phyloP scores from a whole-genome alignment of 257 asterid genomes.

The Rehmannia glutinosa region DNA sequence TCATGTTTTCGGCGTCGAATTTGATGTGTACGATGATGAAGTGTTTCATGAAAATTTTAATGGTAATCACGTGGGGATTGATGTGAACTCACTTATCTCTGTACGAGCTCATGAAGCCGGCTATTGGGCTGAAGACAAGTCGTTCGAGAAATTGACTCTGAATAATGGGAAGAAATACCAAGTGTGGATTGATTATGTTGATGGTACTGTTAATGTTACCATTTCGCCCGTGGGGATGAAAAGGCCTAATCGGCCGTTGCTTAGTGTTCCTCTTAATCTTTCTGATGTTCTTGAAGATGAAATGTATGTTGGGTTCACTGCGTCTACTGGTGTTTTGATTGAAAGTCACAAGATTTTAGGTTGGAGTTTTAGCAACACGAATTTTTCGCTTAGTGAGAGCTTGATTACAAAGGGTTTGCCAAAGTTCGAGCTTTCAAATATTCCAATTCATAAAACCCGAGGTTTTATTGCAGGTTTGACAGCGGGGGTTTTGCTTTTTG shows the following conservation, averaged over 20 bases:
- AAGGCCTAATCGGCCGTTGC: too few relatives aligned
- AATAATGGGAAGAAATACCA: too few relatives aligned
- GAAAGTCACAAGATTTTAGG: conserved; percentile 30
- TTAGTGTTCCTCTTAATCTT: too few relatives aligned
- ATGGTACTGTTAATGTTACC: too few relatives aligned
- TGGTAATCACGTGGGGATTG: conserved; percentile 41
- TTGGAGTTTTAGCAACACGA: too few relatives aligned
- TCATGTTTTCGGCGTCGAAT: conserved; percentile 43
- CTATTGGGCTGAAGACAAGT: conserved; percentile 32
- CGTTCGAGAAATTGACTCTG: conserved; percentile 32
- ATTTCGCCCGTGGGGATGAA: too few relatives aligned
- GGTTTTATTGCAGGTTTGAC: not conserved
- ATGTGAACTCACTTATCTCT: conserved; percentile 41
- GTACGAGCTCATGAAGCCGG: conserved; percentile 35
- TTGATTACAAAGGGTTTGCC: not conserved
- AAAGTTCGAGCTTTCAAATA: not conserved
- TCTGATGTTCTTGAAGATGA: conserved; percentile 22
- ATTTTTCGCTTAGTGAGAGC: not conserved
- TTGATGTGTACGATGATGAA: conserved; percentile 39
- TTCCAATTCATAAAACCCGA: not conserved
- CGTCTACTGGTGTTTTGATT: conserved; percentile 28
- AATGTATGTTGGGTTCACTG: conserved; percentile 35
- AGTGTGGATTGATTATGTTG: too few relatives aligned
- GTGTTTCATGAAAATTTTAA: conserved; percentile 35
- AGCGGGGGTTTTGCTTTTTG: not conserved